Conservation (phyloP, 1,139 yeast genomes). For the Diutina rugosa region DNA sequence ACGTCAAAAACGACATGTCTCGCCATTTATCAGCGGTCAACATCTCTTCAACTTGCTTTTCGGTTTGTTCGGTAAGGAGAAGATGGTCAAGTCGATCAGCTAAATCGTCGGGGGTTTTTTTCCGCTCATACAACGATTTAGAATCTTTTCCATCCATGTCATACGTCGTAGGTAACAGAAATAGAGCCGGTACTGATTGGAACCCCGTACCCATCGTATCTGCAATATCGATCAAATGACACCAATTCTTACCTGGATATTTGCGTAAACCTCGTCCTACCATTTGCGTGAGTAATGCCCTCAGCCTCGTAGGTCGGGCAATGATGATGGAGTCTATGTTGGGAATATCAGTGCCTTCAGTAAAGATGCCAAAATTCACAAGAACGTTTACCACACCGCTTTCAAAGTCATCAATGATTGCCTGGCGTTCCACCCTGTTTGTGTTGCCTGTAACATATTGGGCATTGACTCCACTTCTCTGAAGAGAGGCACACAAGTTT, state of each 20-base stretch:
- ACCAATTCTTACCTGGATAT: constrained; percentile 45
- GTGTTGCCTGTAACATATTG: constrained; percentile 67
- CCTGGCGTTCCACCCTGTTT: constrained; percentile 34
- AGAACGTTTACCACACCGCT: constrained; percentile 56
- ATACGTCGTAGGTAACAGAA: constrained; percentile 5
- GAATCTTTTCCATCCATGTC: not conserved
- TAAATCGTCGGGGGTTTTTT: not conserved
- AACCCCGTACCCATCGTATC: constrained; percentile 49
- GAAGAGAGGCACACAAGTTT: constrained; percentile 41
- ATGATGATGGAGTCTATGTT: constrained; percentile 71
- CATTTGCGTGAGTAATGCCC: constrained; percentile 70
- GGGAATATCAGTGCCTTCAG: constrained; percentile 95
- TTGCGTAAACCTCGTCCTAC: constrained; percentile 78
- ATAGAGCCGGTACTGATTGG: constrained; percentile 47
- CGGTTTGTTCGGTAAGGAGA: not conserved
- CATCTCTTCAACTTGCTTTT: not conserved
- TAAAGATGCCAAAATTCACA: constrained; percentile 80
- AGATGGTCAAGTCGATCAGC: not conserved
- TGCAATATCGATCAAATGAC: constrained; percentile 72
- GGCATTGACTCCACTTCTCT: constrained; percentile 51
- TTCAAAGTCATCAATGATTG: constrained; percentile 45
- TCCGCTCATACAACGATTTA: not conserved
- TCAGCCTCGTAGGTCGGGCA: constrained; percentile 73
- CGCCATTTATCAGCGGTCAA: not conserved
- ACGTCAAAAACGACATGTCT: not conserved